These are phyloP conservation scores for Xylariales sp. DNA, from an alignment of 2,329 filamentous ascomycete genomes.

Conservation along the genomic window DNA sequence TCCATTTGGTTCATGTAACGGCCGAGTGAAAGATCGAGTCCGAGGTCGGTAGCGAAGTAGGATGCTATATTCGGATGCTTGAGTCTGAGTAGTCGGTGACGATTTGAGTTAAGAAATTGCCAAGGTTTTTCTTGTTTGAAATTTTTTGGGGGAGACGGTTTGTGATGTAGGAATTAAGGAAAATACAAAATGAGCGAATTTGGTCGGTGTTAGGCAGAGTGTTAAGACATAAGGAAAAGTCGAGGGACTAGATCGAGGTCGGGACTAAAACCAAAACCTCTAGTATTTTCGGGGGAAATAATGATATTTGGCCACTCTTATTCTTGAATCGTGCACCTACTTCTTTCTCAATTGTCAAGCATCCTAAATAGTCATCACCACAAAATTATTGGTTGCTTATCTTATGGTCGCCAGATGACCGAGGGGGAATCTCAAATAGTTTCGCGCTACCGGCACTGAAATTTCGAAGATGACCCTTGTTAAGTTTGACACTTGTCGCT, in stretches of 20 bases:
- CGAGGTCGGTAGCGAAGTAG: background rate
- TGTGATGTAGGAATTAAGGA: constrained; percentile 44
- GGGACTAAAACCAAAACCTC: constrained; percentile 19
- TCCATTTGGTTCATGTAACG: background rate
- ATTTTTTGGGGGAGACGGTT: constrained; percentile 21
- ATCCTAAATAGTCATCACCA: constrained; percentile 27
- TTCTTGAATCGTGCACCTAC: constrained; percentile 35
- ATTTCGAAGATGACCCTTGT: constrained; percentile 73
- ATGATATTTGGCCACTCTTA: constrained; percentile 44
- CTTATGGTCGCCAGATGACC: constrained; percentile 64
- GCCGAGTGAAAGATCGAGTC: constrained; percentile 19
- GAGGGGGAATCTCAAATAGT: constrained; percentile 73
- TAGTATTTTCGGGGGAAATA: constrained; percentile 36
- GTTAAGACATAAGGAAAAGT: constrained; percentile 43
- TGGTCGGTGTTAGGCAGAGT: constrained; percentile 41
- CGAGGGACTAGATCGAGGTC: constrained; percentile 37
- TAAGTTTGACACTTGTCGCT: constrained; percentile 77
- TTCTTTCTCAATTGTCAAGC: constrained; percentile 26
- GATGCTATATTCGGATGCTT: constrained; percentile 18
- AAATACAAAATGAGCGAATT: constrained; percentile 50
- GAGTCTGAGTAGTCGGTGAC: constrained; percentile 23
- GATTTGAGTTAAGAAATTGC: constrained; percentile 40
- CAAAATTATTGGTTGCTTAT: constrained; percentile 46
- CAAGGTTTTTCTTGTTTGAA: constrained; percentile 11
- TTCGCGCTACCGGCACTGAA: constrained; percentile 83